A percentile compares a stretch with the other conserved stretches of the same genome.
Conservation (phyloP, 345 rosid species). For the Eucalyptus leucophloia region DNA sequence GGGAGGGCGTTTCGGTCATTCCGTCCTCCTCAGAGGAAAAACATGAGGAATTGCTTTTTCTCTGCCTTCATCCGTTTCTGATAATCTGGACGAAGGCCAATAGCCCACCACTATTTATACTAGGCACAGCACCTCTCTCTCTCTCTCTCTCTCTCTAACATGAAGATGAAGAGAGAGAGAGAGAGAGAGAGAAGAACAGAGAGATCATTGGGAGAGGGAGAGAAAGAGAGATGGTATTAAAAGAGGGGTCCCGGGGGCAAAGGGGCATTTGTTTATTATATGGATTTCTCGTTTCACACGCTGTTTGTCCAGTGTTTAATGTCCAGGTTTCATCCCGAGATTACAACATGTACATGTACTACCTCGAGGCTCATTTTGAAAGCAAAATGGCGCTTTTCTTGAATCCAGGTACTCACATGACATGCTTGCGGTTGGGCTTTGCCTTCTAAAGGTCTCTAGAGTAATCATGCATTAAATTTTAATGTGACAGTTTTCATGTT, state of each 20-base stretch:
- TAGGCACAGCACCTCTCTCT: not conserved
- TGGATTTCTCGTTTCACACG: not conserved
- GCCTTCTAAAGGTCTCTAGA: not conserved
- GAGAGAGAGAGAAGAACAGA: not conserved
- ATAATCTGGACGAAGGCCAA: not conserved
- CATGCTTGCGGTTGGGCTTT: not conserved
- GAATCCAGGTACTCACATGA: not conserved
- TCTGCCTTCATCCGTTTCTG: not conserved
- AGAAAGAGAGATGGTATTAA: not conserved
- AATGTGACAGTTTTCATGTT: not conserved
- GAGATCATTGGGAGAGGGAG: not conserved
- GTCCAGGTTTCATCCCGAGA: not conserved
- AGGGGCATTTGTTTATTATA: not conserved
- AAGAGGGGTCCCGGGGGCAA: conserved; percentile 9
- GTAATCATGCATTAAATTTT: not conserved
- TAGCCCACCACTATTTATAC: not conserved
- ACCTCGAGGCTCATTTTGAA: not conserved
- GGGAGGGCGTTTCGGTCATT: not conserved
- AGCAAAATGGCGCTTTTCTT: not conserved
- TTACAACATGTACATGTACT: not conserved
- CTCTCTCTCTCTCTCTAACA: not conserved
- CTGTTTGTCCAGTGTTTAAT: too few relatives aligned
- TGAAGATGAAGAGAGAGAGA: not conserved
- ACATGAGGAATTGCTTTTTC: not conserved
- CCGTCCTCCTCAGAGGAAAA: not conserved